These are phyloP conservation scores for Malus orientalis DNA, from an alignment of 306 rosid genomes.

Conservation along the genomic window DNA sequence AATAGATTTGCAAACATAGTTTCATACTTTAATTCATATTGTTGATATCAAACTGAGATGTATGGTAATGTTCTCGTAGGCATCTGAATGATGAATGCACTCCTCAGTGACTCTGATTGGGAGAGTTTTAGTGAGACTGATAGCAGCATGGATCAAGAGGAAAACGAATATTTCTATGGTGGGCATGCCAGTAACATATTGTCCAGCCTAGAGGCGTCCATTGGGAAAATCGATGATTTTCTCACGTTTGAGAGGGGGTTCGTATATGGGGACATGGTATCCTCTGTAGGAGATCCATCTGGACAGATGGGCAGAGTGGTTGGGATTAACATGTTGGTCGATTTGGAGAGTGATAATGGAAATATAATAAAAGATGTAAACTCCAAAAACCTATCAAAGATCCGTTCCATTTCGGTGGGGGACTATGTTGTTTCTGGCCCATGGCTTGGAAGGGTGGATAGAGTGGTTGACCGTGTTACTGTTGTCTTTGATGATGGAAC, in stretches of 20 bases:
- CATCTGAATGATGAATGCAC: slow-evolving; percentile 50
- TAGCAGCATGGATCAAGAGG: slow-evolving; percentile 76
- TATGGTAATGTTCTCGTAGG: slow-evolving; percentile 30
- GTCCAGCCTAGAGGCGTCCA: slow-evolving; percentile 86
- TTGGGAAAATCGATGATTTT: slow-evolving; percentile 81
- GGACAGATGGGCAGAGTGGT: slow-evolving; percentile 90
- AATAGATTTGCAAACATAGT: background rate
- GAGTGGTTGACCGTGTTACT: slow-evolving; percentile 58
- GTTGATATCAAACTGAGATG: background rate
- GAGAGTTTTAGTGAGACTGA: slow-evolving; percentile 74
- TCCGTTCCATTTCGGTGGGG: slow-evolving; percentile 74
- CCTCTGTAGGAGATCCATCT: slow-evolving; percentile 51
- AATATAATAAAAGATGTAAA: slow-evolving; percentile 46
- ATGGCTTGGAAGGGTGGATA: slow-evolving; percentile 84
- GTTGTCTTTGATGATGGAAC: slow-evolving; percentile 78
- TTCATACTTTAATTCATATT: slow-evolving; percentile 14
- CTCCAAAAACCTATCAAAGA: slow-evolving; percentile 58
- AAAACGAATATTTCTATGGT: slow-evolving; percentile 43
- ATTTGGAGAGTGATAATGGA: slow-evolving; percentile 68
- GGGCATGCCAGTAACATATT: slow-evolving; percentile 85
- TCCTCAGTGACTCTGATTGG: slow-evolving; percentile 68
- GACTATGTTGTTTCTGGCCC: slow-evolving; percentile 70
- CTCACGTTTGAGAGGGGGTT: slow-evolving; percentile 82
- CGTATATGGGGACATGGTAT: slow-evolving; percentile 70
- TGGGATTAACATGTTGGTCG: slow-evolving; percentile 56